Conservation (phyloP, 2,329 filamentous ascomycete genomes). For the Fusarium oxysporum region DNA sequence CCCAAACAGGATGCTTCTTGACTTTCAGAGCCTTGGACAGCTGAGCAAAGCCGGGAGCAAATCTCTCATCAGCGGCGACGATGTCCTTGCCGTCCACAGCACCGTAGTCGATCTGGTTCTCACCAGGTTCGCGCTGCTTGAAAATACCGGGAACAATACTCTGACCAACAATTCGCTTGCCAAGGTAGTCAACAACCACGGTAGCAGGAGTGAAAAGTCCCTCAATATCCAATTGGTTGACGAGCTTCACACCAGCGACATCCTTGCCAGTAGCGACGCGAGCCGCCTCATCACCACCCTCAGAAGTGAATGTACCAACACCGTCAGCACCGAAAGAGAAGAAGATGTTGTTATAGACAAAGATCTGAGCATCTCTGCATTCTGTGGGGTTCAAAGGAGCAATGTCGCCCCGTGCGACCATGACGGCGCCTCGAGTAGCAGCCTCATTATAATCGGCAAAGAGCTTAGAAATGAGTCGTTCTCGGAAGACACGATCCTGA, state of each 20-base stretch:
- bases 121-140: constrained; percentile 95
- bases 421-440: constrained; percentile 87
- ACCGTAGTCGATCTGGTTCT: constrained; percentile 99
- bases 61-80: constrained; percentile 89
- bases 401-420: constrained; percentile 93
- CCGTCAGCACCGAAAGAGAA: constrained; percentile 98
- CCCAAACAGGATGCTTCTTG: constrained; percentile 97
- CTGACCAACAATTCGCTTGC: constrained; percentile 96
- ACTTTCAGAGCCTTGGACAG: constrained; percentile 90
- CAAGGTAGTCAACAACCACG: constrained; percentile 95
- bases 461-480: constrained; percentile 92
- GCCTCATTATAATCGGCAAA: constrained; percentile 99
- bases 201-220: constrained; percentile 96
- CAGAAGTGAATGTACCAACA: constrained; percentile 94
- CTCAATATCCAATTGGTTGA: constrained; percentile 96
- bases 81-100: constrained; percentile 97
- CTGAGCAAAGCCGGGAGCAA: constrained; percentile 86
- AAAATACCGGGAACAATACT: constrained; percentile 99
- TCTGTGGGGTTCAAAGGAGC: constrained; percentile 96
- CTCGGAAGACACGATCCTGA: constrained; percentile 95
- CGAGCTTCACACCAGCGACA: constrained; percentile 90
- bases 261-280: constrained; percentile 97
- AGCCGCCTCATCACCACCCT: constrained; percentile 96
- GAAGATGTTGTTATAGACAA: constrained; percentile 99
- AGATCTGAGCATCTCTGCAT: constrained; percentile 92